Evolutionary conservation across 306 rosid genomes (phyloP).

Genomic region (Datisca glomerata): DNA sequence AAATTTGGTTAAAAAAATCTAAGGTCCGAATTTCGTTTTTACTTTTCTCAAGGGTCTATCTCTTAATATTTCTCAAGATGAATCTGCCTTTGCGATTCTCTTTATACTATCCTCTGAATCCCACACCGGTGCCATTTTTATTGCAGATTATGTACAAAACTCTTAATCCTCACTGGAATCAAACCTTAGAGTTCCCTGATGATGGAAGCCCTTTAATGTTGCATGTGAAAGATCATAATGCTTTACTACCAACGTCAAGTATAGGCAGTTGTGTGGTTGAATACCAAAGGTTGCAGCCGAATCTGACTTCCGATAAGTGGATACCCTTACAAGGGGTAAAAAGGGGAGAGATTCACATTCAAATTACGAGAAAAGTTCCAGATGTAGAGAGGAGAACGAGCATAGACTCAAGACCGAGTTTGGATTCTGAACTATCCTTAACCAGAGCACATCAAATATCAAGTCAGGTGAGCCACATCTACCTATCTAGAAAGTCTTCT

Average conservation of each 20-base stretch:
- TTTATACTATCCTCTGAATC: too few relatives aligned
- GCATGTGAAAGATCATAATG: slow-evolving; percentile 84
- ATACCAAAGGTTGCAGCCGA: slow-evolving; percentile 73
- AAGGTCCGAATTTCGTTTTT: too few relatives aligned
- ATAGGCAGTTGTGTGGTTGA: slow-evolving; percentile 87
- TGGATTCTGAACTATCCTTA: slow-evolving; percentile 59
- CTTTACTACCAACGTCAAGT: slow-evolving; percentile 55
- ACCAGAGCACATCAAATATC: slow-evolving; percentile 63
- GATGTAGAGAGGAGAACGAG: slow-evolving; percentile 39
- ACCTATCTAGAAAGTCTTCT: too few relatives aligned
- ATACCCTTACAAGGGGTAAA: slow-evolving; percentile 92
- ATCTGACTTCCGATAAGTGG: slow-evolving; percentile 82
- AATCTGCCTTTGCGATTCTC: too few relatives aligned
- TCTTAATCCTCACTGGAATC: slow-evolving; percentile 82
- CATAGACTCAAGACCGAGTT: slow-evolving; percentile 24
- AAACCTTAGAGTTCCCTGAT: slow-evolving; percentile 82
- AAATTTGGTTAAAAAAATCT: too few relatives aligned
- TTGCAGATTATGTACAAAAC: slow-evolving; percentile 67
- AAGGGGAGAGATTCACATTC: slow-evolving; percentile 83
- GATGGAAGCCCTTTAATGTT: slow-evolving; percentile 67
- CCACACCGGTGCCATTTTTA: slow-evolving; percentile 9
- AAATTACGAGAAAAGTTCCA: slow-evolving; percentile 75
- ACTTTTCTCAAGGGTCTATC: too few relatives aligned
- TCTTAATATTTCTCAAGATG: too few relatives aligned
- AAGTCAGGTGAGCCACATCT: slow-evolving; percentile 40